These are phyloP conservation scores for Obelidium mucronatum DNA, from an alignment of 192 early-diverging fungal genomes.

Conservation along the genomic window DNA sequence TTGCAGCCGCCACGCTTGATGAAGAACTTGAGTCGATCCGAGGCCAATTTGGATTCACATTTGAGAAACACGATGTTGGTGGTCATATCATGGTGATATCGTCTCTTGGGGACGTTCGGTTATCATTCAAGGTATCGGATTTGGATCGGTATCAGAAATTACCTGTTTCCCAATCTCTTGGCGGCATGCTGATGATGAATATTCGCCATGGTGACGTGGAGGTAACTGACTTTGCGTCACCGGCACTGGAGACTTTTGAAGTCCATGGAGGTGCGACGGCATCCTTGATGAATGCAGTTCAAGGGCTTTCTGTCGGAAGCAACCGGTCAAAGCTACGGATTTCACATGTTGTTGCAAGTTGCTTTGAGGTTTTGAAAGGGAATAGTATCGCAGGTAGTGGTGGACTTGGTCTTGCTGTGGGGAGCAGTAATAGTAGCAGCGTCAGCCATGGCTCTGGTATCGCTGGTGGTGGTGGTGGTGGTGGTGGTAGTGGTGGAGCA, in stretches of 20 bases:
- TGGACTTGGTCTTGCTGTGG: not conserved
- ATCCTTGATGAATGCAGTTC: not conserved
- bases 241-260: constrained; percentile 11
- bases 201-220: too few species aligned
- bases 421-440: not conserved
- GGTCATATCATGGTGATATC: constrained; percentile 11
- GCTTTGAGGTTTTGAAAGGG: not conserved
- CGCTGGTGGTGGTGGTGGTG: not conserved
- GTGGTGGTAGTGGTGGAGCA: not conserved
- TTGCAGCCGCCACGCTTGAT: constrained; percentile 9
- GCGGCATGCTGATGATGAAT: not conserved
- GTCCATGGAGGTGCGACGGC: not conserved
- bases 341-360: not conserved
- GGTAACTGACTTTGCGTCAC: not conserved
- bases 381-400: not conserved
- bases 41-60: not conserved
- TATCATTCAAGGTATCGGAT: constrained; percentile 4
- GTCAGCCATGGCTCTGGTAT: not conserved
- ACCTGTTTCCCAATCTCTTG: not conserved
- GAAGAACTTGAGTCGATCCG: constrained; percentile 1
- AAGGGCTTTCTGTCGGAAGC: not conserved
- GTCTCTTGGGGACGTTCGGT: not conserved
- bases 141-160: constrained; percentile 20
- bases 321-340: not conserved
- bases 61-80: constrained; percentile 7